phyloP scores from a whole-genome alignment of 1,139 yeast genomes.

The Lodderomyces oxycetoniae region DNA sequence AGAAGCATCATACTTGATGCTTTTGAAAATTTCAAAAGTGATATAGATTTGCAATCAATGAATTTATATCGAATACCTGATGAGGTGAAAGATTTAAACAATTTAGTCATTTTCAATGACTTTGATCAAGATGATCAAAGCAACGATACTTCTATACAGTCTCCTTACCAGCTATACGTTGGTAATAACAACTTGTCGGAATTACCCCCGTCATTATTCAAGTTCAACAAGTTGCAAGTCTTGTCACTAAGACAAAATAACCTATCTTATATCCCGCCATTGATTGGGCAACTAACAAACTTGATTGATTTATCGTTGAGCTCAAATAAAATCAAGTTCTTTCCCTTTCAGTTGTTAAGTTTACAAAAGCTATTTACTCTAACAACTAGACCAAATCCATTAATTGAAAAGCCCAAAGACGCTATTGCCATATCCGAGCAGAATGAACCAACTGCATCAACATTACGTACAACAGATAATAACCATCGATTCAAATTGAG shows the following conservation, averaged over 20 bases:
- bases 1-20: slow-evolving; percentile 32
- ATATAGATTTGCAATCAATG: slow-evolving; percentile 35
- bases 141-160: slow-evolving; percentile 40
- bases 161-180: slow-evolving; percentile 35
- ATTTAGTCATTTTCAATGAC: slow-evolving; percentile 32
- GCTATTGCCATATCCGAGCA: slow-evolving; percentile 21
- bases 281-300: slow-evolving; percentile 28
- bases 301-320: slow-evolving; percentile 40
- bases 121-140: slow-evolving; percentile 28
- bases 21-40: slow-evolving; percentile 36
- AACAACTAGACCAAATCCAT: slow-evolving; percentile 46
- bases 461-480: too few species aligned
- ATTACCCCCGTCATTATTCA: slow-evolving; percentile 37
- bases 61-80: slow-evolving; percentile 37
- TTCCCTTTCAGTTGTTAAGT: slow-evolving; percentile 35
- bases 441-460: slow-evolving; percentile 12
- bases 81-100: slow-evolving; percentile 42
- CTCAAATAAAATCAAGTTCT: slow-evolving; percentile 30
- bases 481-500: slow-evolving; percentile 2
- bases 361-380: slow-evolving; percentile 29
- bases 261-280: slow-evolving; percentile 31
- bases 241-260: slow-evolving; percentile 39
- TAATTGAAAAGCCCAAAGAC: slow-evolving; percentile 20
- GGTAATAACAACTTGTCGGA: slow-evolving; percentile 32
- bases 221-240: slow-evolving; percentile 40